Evolutionary conservation across 169 alveolate species (phyloP).

Genomic region (Cryptosporidium xiaoi): DNA sequence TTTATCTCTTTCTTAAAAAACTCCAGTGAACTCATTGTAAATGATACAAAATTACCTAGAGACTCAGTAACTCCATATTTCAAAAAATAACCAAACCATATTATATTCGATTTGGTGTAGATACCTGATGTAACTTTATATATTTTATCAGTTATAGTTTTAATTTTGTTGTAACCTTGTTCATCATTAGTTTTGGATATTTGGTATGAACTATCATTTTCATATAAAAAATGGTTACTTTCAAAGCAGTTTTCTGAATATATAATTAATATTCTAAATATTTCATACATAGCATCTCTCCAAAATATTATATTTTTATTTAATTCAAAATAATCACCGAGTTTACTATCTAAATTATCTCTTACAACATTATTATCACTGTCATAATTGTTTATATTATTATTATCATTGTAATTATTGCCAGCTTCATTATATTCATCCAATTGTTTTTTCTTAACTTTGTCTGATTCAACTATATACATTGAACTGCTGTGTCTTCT

Average conservation of each 20-base stretch:
- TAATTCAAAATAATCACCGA: not conserved
- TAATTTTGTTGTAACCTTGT: not conserved
- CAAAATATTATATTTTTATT: constrained; percentile 33
- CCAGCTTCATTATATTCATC: not conserved
- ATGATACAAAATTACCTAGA: constrained; percentile 25
- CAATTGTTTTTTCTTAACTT: too few relatives aligned
- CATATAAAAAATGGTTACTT: not conserved
- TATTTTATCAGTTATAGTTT: not conserved
- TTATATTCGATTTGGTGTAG: constrained; percentile 8
- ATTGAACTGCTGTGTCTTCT: constrained; percentile 30
- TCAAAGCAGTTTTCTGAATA: constrained; percentile 21
- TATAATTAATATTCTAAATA: not conserved
- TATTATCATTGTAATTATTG: not conserved
- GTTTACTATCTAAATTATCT: not conserved
- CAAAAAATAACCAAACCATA: constrained; percentile 56
- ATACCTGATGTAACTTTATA: constrained; percentile 14
- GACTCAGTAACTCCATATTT: constrained; percentile 48
- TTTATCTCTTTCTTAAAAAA: constrained; percentile 5
- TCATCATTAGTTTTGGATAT: not conserved
- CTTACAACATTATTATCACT: not conserved
- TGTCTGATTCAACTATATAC: not conserved
- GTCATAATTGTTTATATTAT: not conserved
- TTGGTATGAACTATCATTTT: not conserved
- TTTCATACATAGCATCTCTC: constrained; percentile 53
- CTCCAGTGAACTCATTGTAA: not conserved